Conservation (phyloP, 495 filamentous ascomycete genomes). For the Penicillium argentinense region DNA sequence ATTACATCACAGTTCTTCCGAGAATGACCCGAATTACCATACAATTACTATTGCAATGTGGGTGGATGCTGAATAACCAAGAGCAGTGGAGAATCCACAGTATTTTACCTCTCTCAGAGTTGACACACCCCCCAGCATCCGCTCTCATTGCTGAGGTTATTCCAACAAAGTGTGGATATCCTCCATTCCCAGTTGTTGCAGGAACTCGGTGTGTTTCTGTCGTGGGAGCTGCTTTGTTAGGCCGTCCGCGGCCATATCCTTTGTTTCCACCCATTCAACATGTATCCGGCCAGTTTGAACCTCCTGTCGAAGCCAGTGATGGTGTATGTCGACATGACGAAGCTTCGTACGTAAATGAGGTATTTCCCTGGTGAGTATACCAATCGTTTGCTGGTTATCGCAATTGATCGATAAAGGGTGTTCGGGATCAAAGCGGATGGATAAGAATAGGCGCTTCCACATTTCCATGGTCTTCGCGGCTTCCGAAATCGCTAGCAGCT, state of each 20-base stretch:
- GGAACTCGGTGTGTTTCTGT: no score
- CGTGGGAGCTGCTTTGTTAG: no score
- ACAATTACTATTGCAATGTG: no score
- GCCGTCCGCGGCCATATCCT: slow-evolving; percentile 4
- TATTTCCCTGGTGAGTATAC: not conserved
- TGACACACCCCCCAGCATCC: no score
- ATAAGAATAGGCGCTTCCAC: slow-evolving; percentile 1
- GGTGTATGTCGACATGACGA: slow-evolving; percentile 14
- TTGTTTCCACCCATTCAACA: slow-evolving; percentile 1
- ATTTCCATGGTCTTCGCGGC: slow-evolving; percentile 1
- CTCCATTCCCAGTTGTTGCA: no score
- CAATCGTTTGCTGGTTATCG: not conserved
- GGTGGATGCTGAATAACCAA: no score
- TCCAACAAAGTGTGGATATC: no score
- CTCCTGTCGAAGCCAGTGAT: slow-evolving; percentile 13
- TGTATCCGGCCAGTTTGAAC: slow-evolving; percentile 1
- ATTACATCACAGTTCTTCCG: no score
- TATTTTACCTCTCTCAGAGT: no score
- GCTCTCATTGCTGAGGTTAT: no score
- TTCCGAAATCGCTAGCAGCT: slow-evolving; percentile 11
- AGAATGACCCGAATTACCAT: no score
- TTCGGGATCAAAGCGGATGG: not conserved
- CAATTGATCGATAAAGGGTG: not conserved
- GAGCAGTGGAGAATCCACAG: no score
- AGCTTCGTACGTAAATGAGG: slow-evolving; percentile 14